These are phyloP conservation scores for Rosa chinensis DNA, from an alignment of 306 rosid genomes.

Conservation along the genomic window DNA sequence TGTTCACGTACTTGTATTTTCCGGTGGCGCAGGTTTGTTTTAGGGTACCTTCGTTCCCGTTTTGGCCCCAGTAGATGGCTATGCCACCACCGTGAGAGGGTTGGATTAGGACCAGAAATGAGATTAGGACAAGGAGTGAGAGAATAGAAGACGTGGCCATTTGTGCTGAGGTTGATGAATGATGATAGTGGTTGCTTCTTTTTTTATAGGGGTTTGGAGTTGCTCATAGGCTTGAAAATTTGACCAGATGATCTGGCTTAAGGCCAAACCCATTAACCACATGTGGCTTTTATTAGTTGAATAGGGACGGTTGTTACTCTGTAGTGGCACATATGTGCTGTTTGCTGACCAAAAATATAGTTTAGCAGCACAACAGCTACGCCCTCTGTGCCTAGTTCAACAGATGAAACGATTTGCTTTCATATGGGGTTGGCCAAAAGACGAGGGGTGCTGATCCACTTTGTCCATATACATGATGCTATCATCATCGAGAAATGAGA, in stretches of 20 bases:
- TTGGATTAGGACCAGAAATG: slow-evolving; percentile 13
- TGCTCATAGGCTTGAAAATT: neutral
- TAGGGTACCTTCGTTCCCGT: slow-evolving; percentile 61
- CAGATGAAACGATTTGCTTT: neutral
- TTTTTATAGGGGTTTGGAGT: neutral
- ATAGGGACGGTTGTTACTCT: neutral
- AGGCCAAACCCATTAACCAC: too few species aligned
- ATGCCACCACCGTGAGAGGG: slow-evolving; percentile 45
- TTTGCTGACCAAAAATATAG: too few species aligned
- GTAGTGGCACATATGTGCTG: neutral
- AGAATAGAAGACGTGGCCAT: slow-evolving; percentile 30
- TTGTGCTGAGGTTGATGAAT: neutral
- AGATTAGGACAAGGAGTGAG: slow-evolving; percentile 23
- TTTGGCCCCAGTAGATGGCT: slow-evolving; percentile 82
- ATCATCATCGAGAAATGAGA: neutral
- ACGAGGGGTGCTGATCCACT: neutral
- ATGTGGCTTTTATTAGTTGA: too few species aligned
- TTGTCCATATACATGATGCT: neutral
- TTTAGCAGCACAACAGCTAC: neutral
- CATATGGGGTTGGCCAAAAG: neutral
- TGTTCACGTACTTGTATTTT: slow-evolving; percentile 45
- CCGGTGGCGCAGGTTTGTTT: slow-evolving; percentile 61
- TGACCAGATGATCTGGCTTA: neutral
- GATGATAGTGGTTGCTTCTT: neutral
- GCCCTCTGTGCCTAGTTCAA: neutral